Base-by-base conservation (phyloP, 208 protist species). In the Blechomonas ayalai region DNA sequence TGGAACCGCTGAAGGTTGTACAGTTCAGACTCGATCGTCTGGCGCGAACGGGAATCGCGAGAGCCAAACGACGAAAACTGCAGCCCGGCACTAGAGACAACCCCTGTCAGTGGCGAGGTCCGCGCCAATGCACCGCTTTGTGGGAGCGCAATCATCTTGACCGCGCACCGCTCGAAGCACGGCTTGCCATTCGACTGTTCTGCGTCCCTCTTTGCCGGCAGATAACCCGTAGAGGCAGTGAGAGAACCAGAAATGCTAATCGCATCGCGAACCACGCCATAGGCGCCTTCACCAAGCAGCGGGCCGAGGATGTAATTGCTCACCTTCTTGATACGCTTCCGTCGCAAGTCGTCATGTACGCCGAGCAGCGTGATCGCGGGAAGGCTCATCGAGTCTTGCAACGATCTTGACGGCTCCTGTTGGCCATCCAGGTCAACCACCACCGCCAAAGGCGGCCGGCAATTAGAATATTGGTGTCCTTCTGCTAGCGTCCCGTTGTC, bases 1-100 rank as follows among this genome's bases (percentile, higher is more conserved):
- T 89, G 80, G 52, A 90, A 92, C 24, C 84, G 71, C 40, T 92
- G 80, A n/a, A 92, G 55, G 43, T 90, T 87, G 24, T 51, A 46
- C 28, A 75, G 52, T 46, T 92, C 80, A 22, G 62, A 67, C 31
- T 69, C 52, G 20, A 78, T 58, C 0, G 37, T 37, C 4, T 63
- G 47, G 8, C 52, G 60, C 34, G 48, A 32, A 16, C 54, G 41
- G 6, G 4, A 37, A 33, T 49, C 33, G 12, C 49, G 24, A n/a
- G n/a, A n/a, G n/a, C n/a, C n/a, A n/a, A n/a, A n/a, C n/a, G n/a
- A n/a, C n/a, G n/a, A n/a, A n/a, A n/a, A n/a, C n/a, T n/a, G n/a
- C n/a, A n/a, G n/a, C n/a, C n/a, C n/a, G n/a, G n/a, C n/a, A 19
- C 35, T n/a, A n/a, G 8, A 6, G 16, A 18, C 9, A 19, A 39